phyloP scores from a whole-genome alignment of 306 rosid genomes.

The Psophocarpus tetragonolobus region DNA sequence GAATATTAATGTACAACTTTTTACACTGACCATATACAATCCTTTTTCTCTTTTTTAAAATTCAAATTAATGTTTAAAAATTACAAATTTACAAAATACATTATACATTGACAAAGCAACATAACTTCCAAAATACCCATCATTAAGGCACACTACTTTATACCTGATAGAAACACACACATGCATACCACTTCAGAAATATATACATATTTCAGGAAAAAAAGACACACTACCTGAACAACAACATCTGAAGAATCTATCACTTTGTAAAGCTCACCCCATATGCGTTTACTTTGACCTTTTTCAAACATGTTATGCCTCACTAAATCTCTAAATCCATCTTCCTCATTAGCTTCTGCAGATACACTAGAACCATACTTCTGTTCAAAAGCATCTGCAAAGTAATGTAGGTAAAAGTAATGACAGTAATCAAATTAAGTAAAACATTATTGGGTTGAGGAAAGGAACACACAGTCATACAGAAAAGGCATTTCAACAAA shows the following conservation, averaged over 20 bases:
- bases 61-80: background rate
- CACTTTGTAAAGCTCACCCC: slow-evolving; percentile 99
- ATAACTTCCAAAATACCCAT: background rate
- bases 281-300: slow-evolving; percentile 98
- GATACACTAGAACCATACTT: slow-evolving; percentile 51
- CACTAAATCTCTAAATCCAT: slow-evolving; percentile 81
- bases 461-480: background rate
- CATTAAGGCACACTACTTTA: background rate
- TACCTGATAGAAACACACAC: background rate
- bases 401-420: background rate
- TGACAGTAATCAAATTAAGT: background rate
- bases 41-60: too few relatives aligned
- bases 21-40: too few relatives aligned
- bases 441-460: background rate
- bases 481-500: slow-evolving; percentile 16
- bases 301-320: slow-evolving; percentile 96
- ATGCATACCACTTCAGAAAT: background rate
- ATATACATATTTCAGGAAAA: background rate
- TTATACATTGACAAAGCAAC: background rate
- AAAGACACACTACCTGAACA: slow-evolving; percentile 69
- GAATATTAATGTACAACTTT: too few relatives aligned
- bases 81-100: too few relatives aligned
- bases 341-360: slow-evolving; percentile 63
- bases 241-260: slow-evolving; percentile 99
- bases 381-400: slow-evolving; percentile 69